Conservation (phyloP, 1,284 basidiomycete species). For the Mycena citricolor region DNA sequence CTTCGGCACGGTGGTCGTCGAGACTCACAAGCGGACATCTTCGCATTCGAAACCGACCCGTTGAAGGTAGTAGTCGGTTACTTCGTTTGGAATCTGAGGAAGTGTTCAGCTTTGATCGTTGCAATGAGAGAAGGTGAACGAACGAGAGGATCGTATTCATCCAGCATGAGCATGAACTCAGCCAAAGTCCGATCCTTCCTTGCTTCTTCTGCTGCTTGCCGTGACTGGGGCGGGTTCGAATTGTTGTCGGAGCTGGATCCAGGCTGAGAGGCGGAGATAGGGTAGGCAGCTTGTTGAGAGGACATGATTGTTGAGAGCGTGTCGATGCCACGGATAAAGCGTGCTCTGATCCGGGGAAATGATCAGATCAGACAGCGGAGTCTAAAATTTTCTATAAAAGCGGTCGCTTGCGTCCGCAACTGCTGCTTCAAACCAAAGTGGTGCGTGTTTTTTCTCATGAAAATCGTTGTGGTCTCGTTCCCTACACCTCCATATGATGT, state of each 20-base stretch:
- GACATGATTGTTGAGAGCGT: too few relatives aligned
- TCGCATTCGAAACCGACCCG: conserved; percentile 95
- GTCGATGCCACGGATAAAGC: too few relatives aligned
- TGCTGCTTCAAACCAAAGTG: too few relatives aligned
- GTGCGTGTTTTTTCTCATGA: conserved; percentile 30
- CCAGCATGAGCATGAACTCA: conserved; percentile 94
- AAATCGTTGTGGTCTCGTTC: too few relatives aligned
- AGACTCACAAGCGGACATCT: conserved; percentile 82
- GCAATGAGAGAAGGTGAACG: conserved; percentile 29
- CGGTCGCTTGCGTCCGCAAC: too few relatives aligned
- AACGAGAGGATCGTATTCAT: conserved; percentile 95
- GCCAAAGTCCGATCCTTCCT: conserved; percentile 88
- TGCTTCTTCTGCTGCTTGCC: conserved; percentile 78
- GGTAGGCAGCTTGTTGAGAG: too few relatives aligned
- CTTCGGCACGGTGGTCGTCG: conserved; percentile 5
- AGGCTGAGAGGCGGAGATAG: conserved; percentile 14
- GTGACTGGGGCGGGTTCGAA: conserved; percentile 42
- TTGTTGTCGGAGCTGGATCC: conserved; percentile 9
- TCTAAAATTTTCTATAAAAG: too few relatives aligned
- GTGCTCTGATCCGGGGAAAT: too few relatives aligned
- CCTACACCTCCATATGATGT: conserved; percentile 58
- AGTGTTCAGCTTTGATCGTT: background rate
- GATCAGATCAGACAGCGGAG: too few relatives aligned
- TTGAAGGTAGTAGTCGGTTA: conserved; percentile 97
- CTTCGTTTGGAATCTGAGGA: conserved; percentile 91